phyloP scores from a whole-genome alignment of 192 early-diverging fungal genomes.

The Umbelopsis isabellina region DNA sequence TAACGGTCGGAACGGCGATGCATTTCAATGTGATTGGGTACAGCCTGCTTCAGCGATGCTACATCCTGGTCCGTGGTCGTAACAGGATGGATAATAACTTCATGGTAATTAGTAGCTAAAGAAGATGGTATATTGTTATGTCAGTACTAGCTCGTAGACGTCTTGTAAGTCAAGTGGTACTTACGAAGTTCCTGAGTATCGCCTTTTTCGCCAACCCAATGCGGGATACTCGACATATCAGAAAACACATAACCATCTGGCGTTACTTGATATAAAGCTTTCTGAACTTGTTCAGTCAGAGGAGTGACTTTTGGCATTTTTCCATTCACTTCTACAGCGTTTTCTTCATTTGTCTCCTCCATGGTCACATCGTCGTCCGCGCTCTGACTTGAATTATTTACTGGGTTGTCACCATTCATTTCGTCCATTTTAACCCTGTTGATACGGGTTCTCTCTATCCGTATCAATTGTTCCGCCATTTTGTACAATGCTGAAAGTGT shows the following conservation, averaged over 20 bases:
- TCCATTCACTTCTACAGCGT: neutral
- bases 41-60: constrained; percentile 37
- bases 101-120: constrained; percentile 41
- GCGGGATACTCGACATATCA: constrained; percentile 25
- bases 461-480: neutral
- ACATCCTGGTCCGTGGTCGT: constrained; percentile 23
- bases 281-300: neutral
- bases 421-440: too few relatives aligned
- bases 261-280: constrained; percentile 48
- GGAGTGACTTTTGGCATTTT: neutral
- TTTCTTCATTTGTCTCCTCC: constrained; percentile 9
- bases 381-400: neutral
- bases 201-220: constrained; percentile 27
- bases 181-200: constrained; percentile 28
- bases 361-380: neutral
- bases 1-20: constrained; percentile 14
- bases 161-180: neutral
- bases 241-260: constrained; percentile 54
- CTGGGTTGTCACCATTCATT: neutral
- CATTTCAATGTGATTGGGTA: constrained; percentile 5
- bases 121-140: constrained; percentile 13
- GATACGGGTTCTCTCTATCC: neutral
- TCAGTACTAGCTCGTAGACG: constrained; percentile 22
- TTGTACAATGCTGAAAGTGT: neutral
- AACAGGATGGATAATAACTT: constrained; percentile 36